phyloP scores from a whole-genome alignment of 2,329 filamentous ascomycete genomes.

The Scytalidium sp. region DNA sequence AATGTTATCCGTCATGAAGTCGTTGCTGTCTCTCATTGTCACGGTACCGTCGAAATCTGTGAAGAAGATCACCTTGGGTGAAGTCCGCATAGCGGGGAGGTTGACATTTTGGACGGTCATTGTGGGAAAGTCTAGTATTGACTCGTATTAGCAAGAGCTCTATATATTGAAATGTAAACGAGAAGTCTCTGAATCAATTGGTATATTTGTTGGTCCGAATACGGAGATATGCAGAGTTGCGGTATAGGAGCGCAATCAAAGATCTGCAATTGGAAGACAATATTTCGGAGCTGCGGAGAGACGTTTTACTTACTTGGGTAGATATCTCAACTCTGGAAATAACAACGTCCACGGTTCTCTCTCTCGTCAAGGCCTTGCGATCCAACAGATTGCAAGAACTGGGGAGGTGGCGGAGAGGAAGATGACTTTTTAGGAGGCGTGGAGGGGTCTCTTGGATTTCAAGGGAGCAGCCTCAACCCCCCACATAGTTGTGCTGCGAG shows the following conservation, averaged over 20 bases:
- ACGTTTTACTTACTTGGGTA: not conserved
- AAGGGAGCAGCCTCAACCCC: too few species aligned
- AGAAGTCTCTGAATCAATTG: not conserved
- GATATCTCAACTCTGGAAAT: too few species aligned
- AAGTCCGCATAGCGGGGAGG: slow-evolving; percentile 59
- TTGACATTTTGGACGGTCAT: slow-evolving; percentile 21
- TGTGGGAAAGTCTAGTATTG: not conserved
- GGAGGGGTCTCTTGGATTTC: not conserved
- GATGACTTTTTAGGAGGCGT: not conserved
- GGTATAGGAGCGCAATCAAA: too few species aligned
- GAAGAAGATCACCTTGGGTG: slow-evolving; percentile 95
- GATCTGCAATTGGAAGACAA: too few species aligned
- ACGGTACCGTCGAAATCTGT: slow-evolving; percentile 98
- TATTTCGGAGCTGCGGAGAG: too few species aligned
- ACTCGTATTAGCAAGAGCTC: not conserved
- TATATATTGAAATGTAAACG: not conserved
- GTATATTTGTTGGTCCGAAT: not conserved
- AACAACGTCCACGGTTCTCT: too few species aligned
- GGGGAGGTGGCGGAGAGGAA: too few species aligned
- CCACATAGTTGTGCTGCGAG: not conserved
- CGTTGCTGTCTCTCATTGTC: slow-evolving; percentile 67
- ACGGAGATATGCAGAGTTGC: not conserved
- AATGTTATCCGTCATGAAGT: slow-evolving; percentile 82
- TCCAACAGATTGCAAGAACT: too few species aligned
- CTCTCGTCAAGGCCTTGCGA: too few species aligned